Conservation (phyloP, 208 protist species). For the Sergeia podlipaevii region DNA sequence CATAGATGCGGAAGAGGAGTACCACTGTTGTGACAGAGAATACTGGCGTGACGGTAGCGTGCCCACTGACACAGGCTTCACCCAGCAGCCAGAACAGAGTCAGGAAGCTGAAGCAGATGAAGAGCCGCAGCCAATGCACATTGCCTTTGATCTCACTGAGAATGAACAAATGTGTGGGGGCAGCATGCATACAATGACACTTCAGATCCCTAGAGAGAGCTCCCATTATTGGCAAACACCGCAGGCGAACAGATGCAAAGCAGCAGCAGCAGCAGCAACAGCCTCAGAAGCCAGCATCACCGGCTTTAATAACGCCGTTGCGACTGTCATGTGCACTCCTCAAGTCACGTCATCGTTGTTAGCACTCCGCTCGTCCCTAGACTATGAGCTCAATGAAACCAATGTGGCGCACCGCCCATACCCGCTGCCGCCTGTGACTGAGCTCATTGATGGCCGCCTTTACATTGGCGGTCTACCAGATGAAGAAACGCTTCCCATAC, state of each 20-base stretch:
- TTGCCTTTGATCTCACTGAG: too few species aligned
- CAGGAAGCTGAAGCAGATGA: too few species aligned
- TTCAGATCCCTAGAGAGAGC: too few species aligned
- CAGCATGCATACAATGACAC: too few species aligned
- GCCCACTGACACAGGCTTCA: too few species aligned
- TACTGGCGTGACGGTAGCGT: too few species aligned
- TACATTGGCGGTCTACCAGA: slow-evolving; percentile 82
- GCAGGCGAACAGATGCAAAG: slow-evolving; percentile 26
- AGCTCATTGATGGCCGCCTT: slow-evolving; percentile 45
- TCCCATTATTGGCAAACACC: slow-evolving; percentile 22
- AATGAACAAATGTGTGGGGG: too few species aligned
- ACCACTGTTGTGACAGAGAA: too few species aligned
- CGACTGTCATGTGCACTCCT: slow-evolving; percentile 51
- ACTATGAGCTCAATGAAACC: slow-evolving; percentile 43
- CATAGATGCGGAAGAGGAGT: too few species aligned
- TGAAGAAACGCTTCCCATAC: slow-evolving; percentile 37
- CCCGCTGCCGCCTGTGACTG: slow-evolving; percentile 38
- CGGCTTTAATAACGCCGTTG: background rate
- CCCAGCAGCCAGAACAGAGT: too few species aligned
- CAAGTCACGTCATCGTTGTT: slow-evolving; percentile 39
- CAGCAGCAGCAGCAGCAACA: slow-evolving; percentile 3
- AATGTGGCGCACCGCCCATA: slow-evolving; percentile 19
- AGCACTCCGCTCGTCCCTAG: slow-evolving; percentile 38
- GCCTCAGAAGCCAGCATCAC: background rate
- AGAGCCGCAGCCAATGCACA: too few species aligned